Conservation (phyloP, 148 eudicot species). For the Rhododendron vialii region DNA sequence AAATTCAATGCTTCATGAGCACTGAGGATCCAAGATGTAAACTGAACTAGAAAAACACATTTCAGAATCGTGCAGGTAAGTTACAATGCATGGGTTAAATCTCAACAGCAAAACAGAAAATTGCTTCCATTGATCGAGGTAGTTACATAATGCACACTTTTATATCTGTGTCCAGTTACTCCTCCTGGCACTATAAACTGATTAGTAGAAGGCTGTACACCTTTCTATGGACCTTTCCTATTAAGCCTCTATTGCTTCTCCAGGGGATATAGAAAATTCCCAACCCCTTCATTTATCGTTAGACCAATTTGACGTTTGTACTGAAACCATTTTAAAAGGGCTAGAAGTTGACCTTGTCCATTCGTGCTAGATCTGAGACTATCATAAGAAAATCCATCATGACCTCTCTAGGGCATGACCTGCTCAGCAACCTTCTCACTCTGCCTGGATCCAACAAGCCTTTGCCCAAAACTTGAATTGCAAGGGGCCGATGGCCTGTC, state of each 20-base stretch:
- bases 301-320: not conserved
- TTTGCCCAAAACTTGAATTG: constrained; percentile 65
- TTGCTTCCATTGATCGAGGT: not conserved
- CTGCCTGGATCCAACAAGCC: constrained; percentile 77
- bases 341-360: constrained; percentile 69
- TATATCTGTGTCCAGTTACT: not conserved
- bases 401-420: constrained; percentile 75
- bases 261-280: not conserved
- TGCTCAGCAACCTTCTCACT: constrained; percentile 62
- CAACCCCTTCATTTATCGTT: not conserved
- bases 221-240: not conserved
- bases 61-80: not conserved
- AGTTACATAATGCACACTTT: not conserved
- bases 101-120: constrained; percentile 1
- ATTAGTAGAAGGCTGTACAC: not conserved
- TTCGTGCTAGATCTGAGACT: constrained; percentile 93
- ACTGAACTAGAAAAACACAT: not conserved
- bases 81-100: not conserved
- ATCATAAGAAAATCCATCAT: constrained; percentile 78
- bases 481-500: constrained; percentile 60
- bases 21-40: not conserved
- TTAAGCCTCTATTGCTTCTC: not conserved
- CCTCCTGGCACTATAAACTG: not conserved
- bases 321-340: not conserved
- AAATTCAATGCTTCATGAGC: not conserved